Base-by-base conservation (phyloP, 192 early-diverging fungal genomes). In the Pilaira anomala region DNA sequence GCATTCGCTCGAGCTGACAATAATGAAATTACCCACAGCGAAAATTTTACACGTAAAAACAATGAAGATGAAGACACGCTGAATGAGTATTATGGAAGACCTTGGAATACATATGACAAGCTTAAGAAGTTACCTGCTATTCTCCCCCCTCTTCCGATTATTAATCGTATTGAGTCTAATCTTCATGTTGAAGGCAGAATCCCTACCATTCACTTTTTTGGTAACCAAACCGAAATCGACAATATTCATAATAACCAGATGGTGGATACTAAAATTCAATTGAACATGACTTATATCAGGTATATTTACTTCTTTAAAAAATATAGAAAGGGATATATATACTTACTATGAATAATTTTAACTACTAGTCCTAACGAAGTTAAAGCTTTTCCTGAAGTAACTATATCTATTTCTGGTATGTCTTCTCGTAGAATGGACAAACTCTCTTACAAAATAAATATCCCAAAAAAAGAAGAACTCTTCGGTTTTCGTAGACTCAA, bases 251-350 rank as follows among this genome's bases (percentile, higher is more conserved):
- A 41, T 19, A 59, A 59, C 11, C 24, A 33, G n/a, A 59, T 16
- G 21, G 19, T 25, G 14, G 57, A 59, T 16, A 44, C 25, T 24
- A 0, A 5, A 16, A 39, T 45, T 1, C 2, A 11, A 7, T 11
- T 59, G 16, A 59, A 46, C n/a, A 59, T 59, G 57, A 42, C 57
- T 3, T 46, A 59, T 26, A 59, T 59, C n/a, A 59, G 57, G 57
- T 59, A 46, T 7, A 41, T 19, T 24, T 21, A 16, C 3, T 6
- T 0, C 12, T 12, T 42, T 3, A 42, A 14, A 41, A 42, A 41
- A 7, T 14, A 16, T 39, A 13, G 28, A n/a, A 6, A 2, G 33
- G 16, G 3, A 24, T 1, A 13, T 16, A 18, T 57, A 42, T 40
- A 19, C 13, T 7, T 57, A 42, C n/a, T 12, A 36, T 14, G 5